Conservation (phyloP, 208 protist species). For the Acanthamoeba polyphaga region DNA sequence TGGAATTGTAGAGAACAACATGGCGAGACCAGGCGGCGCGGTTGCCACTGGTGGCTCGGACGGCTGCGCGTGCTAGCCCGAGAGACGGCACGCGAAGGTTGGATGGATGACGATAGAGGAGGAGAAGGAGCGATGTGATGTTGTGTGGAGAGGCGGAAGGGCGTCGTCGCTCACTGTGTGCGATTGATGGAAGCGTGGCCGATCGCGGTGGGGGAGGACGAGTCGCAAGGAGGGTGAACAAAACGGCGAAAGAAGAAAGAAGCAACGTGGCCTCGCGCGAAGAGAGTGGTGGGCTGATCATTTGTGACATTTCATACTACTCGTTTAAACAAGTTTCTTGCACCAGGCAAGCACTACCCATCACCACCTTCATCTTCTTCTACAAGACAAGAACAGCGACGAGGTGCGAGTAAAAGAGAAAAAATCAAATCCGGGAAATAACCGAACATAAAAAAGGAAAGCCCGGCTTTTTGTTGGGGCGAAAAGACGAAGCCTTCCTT, state of each 20-base stretch:
- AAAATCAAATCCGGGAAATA: not conserved
- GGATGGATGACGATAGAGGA: not conserved
- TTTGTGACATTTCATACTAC: not conserved
- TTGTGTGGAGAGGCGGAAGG: too few species aligned
- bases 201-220: not conserved
- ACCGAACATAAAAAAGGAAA: not conserved
- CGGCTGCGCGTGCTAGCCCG: slow-evolving; percentile 12
- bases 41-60: slow-evolving; percentile 39
- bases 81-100: not conserved
- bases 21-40: not conserved
- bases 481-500: slow-evolving; percentile 6
- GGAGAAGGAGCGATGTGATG: not conserved
- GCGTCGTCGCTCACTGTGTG: too few species aligned
- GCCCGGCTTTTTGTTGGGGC: slow-evolving; percentile 35
- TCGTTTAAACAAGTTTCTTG: not conserved
- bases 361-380: not conserved
- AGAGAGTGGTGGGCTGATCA: not conserved
- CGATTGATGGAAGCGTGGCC: too few species aligned
- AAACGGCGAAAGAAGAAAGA: not conserved
- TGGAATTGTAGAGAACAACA: slow-evolving; percentile 69
- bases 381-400: not conserved
- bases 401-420: too few species aligned
- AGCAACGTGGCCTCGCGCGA: not conserved
- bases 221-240: not conserved
- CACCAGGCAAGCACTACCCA: not conserved